Evolutionary conservation across 306 rosid genomes (phyloP), one percentile per base, ranked within the genome.

Genomic region (Canavalia ensiformis): DNA sequence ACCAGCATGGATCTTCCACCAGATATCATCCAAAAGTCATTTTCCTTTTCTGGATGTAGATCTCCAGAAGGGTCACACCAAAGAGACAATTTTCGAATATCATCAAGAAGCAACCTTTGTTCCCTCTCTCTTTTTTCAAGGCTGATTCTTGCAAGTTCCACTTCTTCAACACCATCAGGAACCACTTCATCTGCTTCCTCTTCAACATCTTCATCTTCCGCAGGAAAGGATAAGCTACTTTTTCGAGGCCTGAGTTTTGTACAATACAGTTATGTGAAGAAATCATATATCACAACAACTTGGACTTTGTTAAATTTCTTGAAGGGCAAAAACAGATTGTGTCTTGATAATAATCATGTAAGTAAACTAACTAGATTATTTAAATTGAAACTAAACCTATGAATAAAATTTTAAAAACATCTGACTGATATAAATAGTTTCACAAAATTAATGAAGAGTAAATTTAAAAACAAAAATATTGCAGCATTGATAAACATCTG

Each of bases 161-260:
- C 98, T 88, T 96, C 99, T 84, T 96, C 98, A 82, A 93, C 98
- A 80, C 99, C 99, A 78, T 93, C 97, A 81, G 99, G 99, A 81
- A 96, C 99, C 76, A 96, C 90, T 88, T 93, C 97, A 77, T 93
- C 99, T 63, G 99, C 97, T 83, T 92, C 97, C 85, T 96, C 99
- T 87, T 96, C 98, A 78, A 89, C 89, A 87, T 96, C 98, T 60
- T 91, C 98, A 71, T 94, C 99, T 88, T 96, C 99, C 2, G 89
- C 87, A 80, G 94, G 92, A 72, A 96, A 91, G 33, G 92, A 92
- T 42, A 92, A 82, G 78, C 95, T 91, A 83, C 93, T 93, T 87
- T 92, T 96, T n/a, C 97, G 92, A 82, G 99, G 97, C 92, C 99
- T 96, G 89, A 80, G 80, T 67, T 33, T 70, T 79, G 69, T 33